Conservation (phyloP, 352 stramenopile species). For the Globisporangium barbulae region DNA sequence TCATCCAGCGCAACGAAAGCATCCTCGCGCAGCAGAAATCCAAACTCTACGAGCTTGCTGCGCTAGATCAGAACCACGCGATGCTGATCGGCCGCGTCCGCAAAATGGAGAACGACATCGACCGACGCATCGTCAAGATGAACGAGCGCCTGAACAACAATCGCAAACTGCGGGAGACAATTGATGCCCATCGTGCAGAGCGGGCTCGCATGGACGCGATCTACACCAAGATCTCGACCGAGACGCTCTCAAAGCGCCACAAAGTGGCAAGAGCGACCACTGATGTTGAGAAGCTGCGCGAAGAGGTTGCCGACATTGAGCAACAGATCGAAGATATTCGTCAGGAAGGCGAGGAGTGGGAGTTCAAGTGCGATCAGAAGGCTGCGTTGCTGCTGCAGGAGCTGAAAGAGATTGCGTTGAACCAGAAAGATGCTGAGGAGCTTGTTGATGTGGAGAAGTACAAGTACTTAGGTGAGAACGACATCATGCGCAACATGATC, state of each 20-base stretch:
- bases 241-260: slow-evolving; percentile 53
- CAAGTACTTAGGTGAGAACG: slow-evolving; percentile 70
- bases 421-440: slow-evolving; percentile 52
- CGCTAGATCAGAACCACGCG: slow-evolving; percentile 66
- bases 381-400: slow-evolving; percentile 56
- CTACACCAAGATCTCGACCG: slow-evolving; percentile 67
- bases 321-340: slow-evolving; percentile 58
- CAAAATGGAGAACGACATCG: slow-evolving; percentile 83
- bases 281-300: slow-evolving; percentile 55
- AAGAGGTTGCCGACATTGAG: slow-evolving; percentile 51
- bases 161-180: slow-evolving; percentile 50
- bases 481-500: slow-evolving; percentile 58
- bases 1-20: slow-evolving; percentile 69
- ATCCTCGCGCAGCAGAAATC: slow-evolving; percentile 61
- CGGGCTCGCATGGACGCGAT: slow-evolving; percentile 69
- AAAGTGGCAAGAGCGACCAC: slow-evolving; percentile 40
- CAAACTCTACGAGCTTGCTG: slow-evolving; percentile 72
- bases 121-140: slow-evolving; percentile 79
- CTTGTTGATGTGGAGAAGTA: slow-evolving; percentile 54
- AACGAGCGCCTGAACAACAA: slow-evolving; percentile 78
- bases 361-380: slow-evolving; percentile 49
- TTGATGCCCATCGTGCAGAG: slow-evolving; percentile 70
- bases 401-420: slow-evolving; percentile 62
- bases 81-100: slow-evolving; percentile 56
- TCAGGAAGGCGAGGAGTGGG: slow-evolving; percentile 57